Conservation (phyloP, 2,329 filamentous ascomycete species). For the Exophiala sideris region DNA sequence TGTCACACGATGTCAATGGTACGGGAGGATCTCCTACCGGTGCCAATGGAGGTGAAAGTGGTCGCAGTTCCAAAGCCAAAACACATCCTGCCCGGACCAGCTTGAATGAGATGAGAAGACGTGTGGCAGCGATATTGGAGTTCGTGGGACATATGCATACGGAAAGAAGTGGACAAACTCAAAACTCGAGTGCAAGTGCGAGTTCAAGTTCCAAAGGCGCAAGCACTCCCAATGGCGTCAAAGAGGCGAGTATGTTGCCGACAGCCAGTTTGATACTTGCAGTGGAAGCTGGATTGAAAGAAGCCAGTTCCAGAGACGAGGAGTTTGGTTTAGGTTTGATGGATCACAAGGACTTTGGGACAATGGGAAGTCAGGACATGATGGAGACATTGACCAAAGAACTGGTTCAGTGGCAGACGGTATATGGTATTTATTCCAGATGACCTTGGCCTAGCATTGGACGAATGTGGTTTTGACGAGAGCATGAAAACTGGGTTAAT, state of each 20-base stretch:
- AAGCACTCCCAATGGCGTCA: slow-evolving; percentile 26
- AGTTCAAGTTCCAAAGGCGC: slow-evolving; percentile 32
- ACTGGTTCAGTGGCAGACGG: slow-evolving; percentile 80
- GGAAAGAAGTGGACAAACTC: slow-evolving; percentile 67
- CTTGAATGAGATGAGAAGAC: slow-evolving; percentile 83
- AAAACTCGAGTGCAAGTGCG: slow-evolving; percentile 32
- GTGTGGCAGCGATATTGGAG: slow-evolving; percentile 78
- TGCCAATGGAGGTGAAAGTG: slow-evolving; percentile 52
- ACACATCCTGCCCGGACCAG: slow-evolving; percentile 61
- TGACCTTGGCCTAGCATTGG: slow-evolving; percentile 1
- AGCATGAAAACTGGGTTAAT: background rate
- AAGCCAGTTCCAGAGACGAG: slow-evolving; percentile 27
- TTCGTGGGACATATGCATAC: slow-evolving; percentile 88
- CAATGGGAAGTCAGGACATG: slow-evolving; percentile 78
- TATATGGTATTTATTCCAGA: slow-evolving; percentile 53
- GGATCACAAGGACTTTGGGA: slow-evolving; percentile 61
- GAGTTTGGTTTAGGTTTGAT: slow-evolving; percentile 19
- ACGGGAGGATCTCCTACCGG: slow-evolving; percentile 33
- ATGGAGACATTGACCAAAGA: slow-evolving; percentile 81
- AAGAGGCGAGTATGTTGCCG: slow-evolving; percentile 14
- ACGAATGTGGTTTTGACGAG: background rate
- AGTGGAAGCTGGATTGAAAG: slow-evolving; percentile 37
- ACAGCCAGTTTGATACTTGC: slow-evolving; percentile 34
- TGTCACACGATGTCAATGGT: slow-evolving; percentile 26
- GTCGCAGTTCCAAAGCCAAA: slow-evolving; percentile 59